phyloP scores from a whole-genome alignment of 2,329 filamentous ascomycete species.

The Iodosphaeria phyllophila region DNA sequence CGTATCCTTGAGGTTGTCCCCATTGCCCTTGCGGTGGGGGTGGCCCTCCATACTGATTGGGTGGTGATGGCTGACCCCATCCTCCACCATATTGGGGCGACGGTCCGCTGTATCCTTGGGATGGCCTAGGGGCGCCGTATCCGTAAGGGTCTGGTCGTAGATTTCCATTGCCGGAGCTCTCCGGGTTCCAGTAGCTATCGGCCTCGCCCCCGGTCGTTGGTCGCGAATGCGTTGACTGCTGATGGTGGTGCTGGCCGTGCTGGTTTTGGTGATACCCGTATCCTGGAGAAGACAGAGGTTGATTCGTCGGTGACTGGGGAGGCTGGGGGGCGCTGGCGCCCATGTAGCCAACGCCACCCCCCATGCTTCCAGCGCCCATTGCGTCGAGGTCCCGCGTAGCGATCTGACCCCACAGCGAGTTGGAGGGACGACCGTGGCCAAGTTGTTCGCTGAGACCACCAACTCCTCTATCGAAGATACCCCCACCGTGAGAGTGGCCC shows the following conservation, averaged over 20 bases:
- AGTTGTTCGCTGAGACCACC: slow-evolving; percentile 18
- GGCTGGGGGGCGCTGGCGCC: slow-evolving; percentile 18
- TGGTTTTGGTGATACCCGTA: slow-evolving; percentile 27
- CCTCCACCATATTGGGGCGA: slow-evolving; percentile 3
- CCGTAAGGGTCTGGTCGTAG: no score
- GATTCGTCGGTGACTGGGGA: slow-evolving; percentile 8
- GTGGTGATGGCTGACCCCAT: no score
- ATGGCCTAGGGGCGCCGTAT: slow-evolving; percentile 3
- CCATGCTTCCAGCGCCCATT: slow-evolving; percentile 30
- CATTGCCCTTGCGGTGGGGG: no score
- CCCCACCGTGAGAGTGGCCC: slow-evolving; percentile 24
- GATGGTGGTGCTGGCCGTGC: no score
- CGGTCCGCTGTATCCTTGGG: slow-evolving; percentile 3
- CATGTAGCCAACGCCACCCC: slow-evolving; percentile 10
- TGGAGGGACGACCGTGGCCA: slow-evolving; percentile 38
- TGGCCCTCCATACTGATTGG: no score
- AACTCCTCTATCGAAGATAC: slow-evolving; percentile 16
- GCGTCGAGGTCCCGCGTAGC: slow-evolving; percentile 36
- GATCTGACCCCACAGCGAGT: slow-evolving; percentile 42
- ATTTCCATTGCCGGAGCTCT: slow-evolving; percentile 1
- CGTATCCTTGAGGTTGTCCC: slow-evolving; percentile 3
- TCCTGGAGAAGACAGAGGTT: slow-evolving; percentile 11
- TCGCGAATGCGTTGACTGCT: slow-evolving; percentile 13
- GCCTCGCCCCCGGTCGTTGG: slow-evolving; percentile 6
- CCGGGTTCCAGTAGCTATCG: slow-evolving; percentile 3